Base-by-base conservation (phyloP, 1,284 basidiomycete species). In the Austroboletus rostrupii region DNA sequence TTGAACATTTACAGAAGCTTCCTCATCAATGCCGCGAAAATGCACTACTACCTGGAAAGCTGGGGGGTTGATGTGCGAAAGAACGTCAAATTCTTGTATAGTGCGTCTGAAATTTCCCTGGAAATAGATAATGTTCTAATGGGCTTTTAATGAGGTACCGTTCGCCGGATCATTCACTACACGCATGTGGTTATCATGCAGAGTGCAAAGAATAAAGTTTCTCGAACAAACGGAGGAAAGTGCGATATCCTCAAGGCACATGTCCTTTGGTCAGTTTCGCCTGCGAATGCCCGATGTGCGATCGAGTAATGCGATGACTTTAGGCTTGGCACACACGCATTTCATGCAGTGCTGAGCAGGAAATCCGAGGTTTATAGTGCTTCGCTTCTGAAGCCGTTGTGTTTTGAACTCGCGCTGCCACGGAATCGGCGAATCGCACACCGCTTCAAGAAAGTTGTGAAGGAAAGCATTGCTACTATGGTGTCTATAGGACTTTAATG, bases 1-100 rank as follows among this genome's bases (percentile, higher is more conserved):
- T 65, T 81, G 33, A 99, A 97, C 65, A 73, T 97, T 10, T 94
- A 93, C 64, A 85, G 94, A 66, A 89, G 86, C 60, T 90, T 95
- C 61, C 70, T 91, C n/a, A 68, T 96, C 21, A 79, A 85, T 1
- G 91, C 91, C 1, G 85, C 95, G 76, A 97, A 94, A 71, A 88
- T 94, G 75, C 83, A 90, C 46, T 78, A 82, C 45, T 97, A 97
- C 66, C 73, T 96, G 33, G 74, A 75, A 40, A 75, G 77, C 41
- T 85, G 79, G 81, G 72, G 74, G n/a, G 55, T 72, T 8, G 70
- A 74, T 45, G 55, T 70, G n/a, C 62, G 58, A 33, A 73, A 70
- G 50, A 77, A 77, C 54, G 58, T 66, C 43, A 62, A 60, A 41
- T 84, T 81, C 61, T 69, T 89, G 47, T 71, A 74, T 43, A 72